These are phyloP conservation scores for Chaetomium globosum DNA, from an alignment of 2,329 filamentous ascomycete species.

Conservation along the genomic window DNA sequence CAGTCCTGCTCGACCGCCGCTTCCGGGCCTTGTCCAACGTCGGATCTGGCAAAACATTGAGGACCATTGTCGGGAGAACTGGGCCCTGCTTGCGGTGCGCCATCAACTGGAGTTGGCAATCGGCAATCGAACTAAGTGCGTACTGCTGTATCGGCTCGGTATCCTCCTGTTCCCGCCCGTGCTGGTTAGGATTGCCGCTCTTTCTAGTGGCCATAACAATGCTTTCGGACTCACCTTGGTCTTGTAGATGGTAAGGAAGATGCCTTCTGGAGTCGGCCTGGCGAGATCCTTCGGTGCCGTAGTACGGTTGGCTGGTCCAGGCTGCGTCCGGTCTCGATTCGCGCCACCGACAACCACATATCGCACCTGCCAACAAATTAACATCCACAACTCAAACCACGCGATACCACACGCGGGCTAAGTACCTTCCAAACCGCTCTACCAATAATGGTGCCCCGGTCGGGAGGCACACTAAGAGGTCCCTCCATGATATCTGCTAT, in stretches of 20 bases:
- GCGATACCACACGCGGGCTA: background rate
- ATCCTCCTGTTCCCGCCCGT: slow-evolving; percentile 50
- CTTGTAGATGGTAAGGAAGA: slow-evolving; percentile 60
- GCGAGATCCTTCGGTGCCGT: slow-evolving; percentile 43
- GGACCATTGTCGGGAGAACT: slow-evolving; percentile 60
- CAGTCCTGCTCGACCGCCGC: slow-evolving; percentile 65
- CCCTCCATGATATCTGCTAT: slow-evolving; percentile 50
- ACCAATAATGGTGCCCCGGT: slow-evolving; percentile 56
- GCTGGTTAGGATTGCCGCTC: slow-evolving; percentile 18
- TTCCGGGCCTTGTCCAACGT: slow-evolving; percentile 63
- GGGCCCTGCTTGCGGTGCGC: slow-evolving; percentile 65
- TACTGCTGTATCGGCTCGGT: slow-evolving; percentile 58
- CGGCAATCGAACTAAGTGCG: slow-evolving; percentile 54
- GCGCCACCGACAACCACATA: slow-evolving; percentile 59
- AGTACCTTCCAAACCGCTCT: slow-evolving; percentile 57
- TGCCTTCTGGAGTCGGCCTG: slow-evolving; percentile 44
- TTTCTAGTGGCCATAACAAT: background rate
- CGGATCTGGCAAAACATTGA: slow-evolving; percentile 57
- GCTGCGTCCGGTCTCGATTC: slow-evolving; percentile 45
- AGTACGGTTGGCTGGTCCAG: slow-evolving; percentile 44
- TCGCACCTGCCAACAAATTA: slow-evolving; percentile 51
- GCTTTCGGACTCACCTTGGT: slow-evolving; percentile 49
- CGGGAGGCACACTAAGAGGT: slow-evolving; percentile 53
- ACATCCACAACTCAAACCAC: slow-evolving; percentile 20
- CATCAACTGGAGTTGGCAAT: slow-evolving; percentile 62